Conservation (phyloP, 140 eudicot genomes). For the Stevia rebaudiana region DNA sequence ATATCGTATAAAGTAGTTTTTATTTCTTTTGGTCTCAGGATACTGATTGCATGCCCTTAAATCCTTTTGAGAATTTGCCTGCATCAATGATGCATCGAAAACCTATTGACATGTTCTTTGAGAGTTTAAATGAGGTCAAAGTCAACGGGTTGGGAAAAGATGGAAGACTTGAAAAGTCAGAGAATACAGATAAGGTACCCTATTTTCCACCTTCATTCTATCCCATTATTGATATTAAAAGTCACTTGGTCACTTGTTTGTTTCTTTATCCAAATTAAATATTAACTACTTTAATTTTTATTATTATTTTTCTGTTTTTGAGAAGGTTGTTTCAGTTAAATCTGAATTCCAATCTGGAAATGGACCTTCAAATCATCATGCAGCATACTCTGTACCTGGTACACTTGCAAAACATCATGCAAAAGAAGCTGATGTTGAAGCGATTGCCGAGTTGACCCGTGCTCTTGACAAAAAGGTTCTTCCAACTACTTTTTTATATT, state of each 20-base stretch:
- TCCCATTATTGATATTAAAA: constrained; percentile 29
- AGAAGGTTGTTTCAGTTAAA: constrained; percentile 48
- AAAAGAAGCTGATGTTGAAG: constrained; percentile 89
- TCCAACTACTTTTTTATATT: background rate
- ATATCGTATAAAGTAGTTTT: background rate
- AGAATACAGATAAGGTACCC: constrained; percentile 30
- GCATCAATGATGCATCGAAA: constrained; percentile 46
- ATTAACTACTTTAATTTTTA: background rate
- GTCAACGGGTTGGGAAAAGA: constrained; percentile 39
- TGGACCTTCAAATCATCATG: constrained; percentile 37
- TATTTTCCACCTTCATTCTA: constrained; percentile 27
- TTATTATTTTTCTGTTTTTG: background rate
- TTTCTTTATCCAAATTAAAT: background rate
- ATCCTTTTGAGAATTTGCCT: constrained; percentile 85
- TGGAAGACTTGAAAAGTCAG: constrained; percentile 36
- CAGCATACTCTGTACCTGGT: constrained; percentile 36
- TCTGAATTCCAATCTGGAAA: constrained; percentile 35
- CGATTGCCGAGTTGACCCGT: constrained; percentile 70
- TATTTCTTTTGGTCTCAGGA: constrained; percentile 48
- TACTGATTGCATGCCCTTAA: constrained; percentile 86
- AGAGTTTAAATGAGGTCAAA: constrained; percentile 52
- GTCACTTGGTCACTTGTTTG: constrained; percentile 19
- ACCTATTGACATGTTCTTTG: constrained; percentile 46
- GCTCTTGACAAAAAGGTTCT: constrained; percentile 90
- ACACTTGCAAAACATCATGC: constrained; percentile 44